These are phyloP conservation scores for Syzygium jambos DNA, from an alignment of 345 rosid genomes.

Conservation along the genomic window DNA sequence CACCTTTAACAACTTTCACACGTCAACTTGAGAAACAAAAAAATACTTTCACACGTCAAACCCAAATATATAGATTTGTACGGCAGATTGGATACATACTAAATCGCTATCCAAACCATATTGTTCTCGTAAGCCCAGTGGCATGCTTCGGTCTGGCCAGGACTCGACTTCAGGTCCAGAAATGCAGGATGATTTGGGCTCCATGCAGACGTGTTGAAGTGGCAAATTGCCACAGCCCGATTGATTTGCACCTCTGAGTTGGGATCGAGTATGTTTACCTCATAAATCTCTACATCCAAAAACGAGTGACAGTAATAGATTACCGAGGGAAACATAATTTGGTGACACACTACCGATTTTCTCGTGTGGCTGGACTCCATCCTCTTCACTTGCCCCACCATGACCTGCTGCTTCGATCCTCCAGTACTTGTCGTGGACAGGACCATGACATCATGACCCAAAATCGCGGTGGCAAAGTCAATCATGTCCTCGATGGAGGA, in stretches of 20 bases:
- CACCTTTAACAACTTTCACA: too few relatives aligned
- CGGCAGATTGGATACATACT: too few relatives aligned
- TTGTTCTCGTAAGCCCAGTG: slow-evolving; percentile 88
- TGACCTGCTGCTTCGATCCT: slow-evolving; percentile 42
- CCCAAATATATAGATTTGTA: too few relatives aligned
- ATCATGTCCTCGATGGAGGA: slow-evolving; percentile 84
- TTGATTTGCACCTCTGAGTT: slow-evolving; percentile 38
- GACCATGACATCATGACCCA: slow-evolving; percentile 35
- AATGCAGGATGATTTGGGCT: slow-evolving; percentile 76
- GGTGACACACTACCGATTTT: slow-evolving; percentile 81
- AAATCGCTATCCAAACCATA: slow-evolving; percentile 43
- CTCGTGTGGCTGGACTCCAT: slow-evolving; percentile 63
- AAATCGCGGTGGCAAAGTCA: slow-evolving; percentile 59
- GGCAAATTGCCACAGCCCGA: slow-evolving; percentile 76
- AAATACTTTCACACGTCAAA: too few relatives aligned
- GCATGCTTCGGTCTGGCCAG: slow-evolving; percentile 70
- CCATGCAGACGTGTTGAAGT: slow-evolving; percentile 69
- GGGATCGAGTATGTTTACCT: slow-evolving; percentile 56
- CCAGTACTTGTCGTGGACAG: slow-evolving; percentile 46
- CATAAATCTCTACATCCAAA: slow-evolving; percentile 72
- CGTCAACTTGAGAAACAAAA: too few relatives aligned
- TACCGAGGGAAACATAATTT: slow-evolving; percentile 65
- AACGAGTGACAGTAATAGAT: slow-evolving; percentile 83
- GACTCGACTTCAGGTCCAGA: slow-evolving; percentile 53
- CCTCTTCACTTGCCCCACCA: slow-evolving; percentile 43